Percentiles rank a stretch among this genome's conserved stretches.
phyloP scores from a whole-genome alignment of 2,329 filamentous ascomycete genomes.

The Paecilomyces niveus region DNA sequence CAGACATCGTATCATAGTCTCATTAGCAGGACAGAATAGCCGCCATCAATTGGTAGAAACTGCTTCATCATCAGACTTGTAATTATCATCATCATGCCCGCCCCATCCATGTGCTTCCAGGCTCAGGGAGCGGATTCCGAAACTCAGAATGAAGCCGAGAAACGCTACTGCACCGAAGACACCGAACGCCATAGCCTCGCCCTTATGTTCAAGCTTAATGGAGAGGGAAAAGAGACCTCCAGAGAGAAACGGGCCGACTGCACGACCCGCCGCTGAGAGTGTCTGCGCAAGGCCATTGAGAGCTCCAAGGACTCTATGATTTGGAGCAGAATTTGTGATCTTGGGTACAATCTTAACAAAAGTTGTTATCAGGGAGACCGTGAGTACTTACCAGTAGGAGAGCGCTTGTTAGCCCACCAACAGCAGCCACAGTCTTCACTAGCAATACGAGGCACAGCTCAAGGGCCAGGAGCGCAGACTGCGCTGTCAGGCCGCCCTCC shows the following conservation, averaged over 20 bases:
- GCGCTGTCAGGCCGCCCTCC: constrained; percentile 49
- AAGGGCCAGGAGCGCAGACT: constrained; percentile 65
- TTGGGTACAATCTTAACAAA: constrained; percentile 24
- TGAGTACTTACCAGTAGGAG: constrained; percentile 64
- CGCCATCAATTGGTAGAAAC: constrained; percentile 5
- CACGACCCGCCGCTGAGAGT: constrained; percentile 81
- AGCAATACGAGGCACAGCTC: constrained; percentile 77
- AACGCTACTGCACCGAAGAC: constrained; percentile 79
- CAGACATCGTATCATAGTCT: background rate
- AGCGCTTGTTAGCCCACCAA: constrained; percentile 83
- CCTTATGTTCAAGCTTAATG: constrained; percentile 65
- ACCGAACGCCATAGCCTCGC: constrained; percentile 79
- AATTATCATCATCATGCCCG: constrained; percentile 32
- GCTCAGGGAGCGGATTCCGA: constrained; percentile 62
- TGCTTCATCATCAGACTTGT: constrained; percentile 43
- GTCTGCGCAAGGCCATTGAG: constrained; percentile 93
- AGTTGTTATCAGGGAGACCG: background rate
- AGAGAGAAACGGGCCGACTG: constrained; percentile 80
- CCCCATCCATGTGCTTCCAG: constrained; percentile 54
- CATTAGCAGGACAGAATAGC: background rate
- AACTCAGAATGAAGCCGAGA: constrained; percentile 70
- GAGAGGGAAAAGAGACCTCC: constrained; percentile 80
- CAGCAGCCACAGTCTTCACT: constrained; percentile 82
- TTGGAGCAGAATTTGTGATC: constrained; percentile 91
- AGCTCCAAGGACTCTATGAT: constrained; percentile 76